These are phyloP conservation scores for Persicaria tinctoria DNA, from an alignment of 148 eudicot species.

Conservation along the genomic window DNA sequence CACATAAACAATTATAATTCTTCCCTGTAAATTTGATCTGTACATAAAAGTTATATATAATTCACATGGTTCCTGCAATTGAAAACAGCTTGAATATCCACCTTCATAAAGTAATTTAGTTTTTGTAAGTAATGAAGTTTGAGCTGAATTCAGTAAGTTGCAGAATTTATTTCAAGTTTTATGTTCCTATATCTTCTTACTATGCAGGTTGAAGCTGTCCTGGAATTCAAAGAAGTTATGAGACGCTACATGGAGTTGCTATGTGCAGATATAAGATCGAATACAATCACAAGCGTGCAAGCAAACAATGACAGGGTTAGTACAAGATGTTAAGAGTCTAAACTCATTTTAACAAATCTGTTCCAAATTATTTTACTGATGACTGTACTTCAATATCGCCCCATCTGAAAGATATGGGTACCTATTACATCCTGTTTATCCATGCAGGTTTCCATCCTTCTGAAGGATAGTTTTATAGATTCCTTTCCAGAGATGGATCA, in stretches of 20 bases:
- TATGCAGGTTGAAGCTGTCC: constrained; percentile 78
- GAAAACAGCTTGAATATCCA: not conserved
- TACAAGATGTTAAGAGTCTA: not conserved
- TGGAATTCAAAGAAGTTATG: constrained; percentile 48
- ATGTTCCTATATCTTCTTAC: not conserved
- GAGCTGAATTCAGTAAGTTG: not conserved
- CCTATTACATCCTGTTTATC: not conserved
- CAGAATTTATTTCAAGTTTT: not conserved
- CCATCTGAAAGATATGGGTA: not conserved
- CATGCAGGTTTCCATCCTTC: constrained; percentile 79
- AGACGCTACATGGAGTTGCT: constrained; percentile 71
- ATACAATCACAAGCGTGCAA: constrained; percentile 91
- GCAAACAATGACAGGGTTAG: constrained; percentile 79
- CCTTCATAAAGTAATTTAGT: not conserved
- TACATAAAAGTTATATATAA: not conserved
- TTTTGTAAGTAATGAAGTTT: not conserved
- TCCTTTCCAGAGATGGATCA: constrained; percentile 72
- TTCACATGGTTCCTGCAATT: not conserved
- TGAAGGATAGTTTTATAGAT: constrained; percentile 88
- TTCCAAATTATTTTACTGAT: not conserved
- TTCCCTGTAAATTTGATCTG: not conserved
- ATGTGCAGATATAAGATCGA: constrained; percentile 70
- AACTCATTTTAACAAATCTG: not conserved
- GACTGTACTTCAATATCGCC: not conserved
- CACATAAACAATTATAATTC: no score